Evolutionary conservation across 345 rosid genomes (phyloP).

Genomic region (Geranium rotundifolium): DNA sequence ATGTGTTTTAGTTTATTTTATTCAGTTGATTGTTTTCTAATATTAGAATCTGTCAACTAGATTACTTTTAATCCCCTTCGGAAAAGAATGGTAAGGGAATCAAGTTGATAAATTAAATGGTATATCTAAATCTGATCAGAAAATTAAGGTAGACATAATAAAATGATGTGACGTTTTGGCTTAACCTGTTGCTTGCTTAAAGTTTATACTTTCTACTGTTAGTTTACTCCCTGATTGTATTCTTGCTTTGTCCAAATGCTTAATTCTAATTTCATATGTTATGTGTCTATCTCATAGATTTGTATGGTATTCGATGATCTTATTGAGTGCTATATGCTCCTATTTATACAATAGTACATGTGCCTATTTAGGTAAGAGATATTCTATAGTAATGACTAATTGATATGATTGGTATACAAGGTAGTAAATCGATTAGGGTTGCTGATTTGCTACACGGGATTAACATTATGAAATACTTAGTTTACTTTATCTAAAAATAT

Average conservation of each 20-base stretch:
- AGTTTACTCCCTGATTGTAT: neutral
- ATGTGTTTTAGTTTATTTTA: neutral
- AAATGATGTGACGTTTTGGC: neutral
- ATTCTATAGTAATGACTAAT: too few species aligned
- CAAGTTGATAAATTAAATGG: too few species aligned
- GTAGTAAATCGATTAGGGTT: too few species aligned
- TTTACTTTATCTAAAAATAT: neutral
- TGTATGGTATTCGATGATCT: too few species aligned
- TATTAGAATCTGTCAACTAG: neutral
- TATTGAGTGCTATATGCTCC: too few species aligned
- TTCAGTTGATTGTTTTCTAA: neutral
- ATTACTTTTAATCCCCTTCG: neutral
- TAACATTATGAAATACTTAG: too few species aligned
- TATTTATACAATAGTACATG: too few species aligned
- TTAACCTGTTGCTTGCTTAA: constrained; percentile 10
- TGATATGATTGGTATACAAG: too few species aligned
- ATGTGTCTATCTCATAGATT: neutral
- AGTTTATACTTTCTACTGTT: neutral
- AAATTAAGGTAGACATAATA: neutral
- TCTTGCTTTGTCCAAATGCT: neutral
- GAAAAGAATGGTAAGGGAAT: neutral
- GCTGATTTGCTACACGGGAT: too few species aligned
- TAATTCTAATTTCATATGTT: neutral
- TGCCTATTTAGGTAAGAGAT: too few species aligned
- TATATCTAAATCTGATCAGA: neutral